Conservation (phyloP, 225 moss, liverwort and hornwort genomes). For the Pleurozium schreberi region DNA sequence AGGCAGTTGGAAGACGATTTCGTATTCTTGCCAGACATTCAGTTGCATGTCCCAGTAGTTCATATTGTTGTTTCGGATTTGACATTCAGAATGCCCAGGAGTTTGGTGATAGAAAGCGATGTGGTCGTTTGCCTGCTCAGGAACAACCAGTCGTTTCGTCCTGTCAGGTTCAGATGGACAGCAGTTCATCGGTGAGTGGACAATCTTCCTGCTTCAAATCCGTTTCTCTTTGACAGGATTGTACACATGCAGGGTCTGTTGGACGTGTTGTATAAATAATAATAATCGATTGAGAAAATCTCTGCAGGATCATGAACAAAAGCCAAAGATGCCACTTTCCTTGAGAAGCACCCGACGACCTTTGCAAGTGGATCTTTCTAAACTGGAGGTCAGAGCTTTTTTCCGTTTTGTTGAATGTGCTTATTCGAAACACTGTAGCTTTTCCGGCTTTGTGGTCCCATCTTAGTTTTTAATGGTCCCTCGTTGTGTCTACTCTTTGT, state of each 20-base stretch:
- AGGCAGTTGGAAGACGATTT: neutral
- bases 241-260: neutral
- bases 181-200: slow-evolving; percentile 52
- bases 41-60: neutral
- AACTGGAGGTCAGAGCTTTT: slow-evolving; percentile 56
- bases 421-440: neutral
- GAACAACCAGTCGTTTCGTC: slow-evolving; percentile 43
- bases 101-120: slow-evolving; percentile 69
- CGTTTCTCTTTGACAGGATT: neutral
- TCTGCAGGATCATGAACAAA: slow-evolving; percentile 73
- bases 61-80: neutral
- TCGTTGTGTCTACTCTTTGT: neutral
- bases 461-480: neutral
- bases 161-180: slow-evolving; percentile 48
- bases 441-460: neutral
- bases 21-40: neutral
- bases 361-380: slow-evolving; percentile 88
- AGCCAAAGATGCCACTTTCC: slow-evolving; percentile 62
- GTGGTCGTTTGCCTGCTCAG: slow-evolving; percentile 58
- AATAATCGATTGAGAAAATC: neutral
- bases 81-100: slow-evolving; percentile 64
- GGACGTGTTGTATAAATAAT: neutral
- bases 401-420: neutral
- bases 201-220: neutral
- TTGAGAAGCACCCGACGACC: slow-evolving; percentile 71